Evolutionary conservation across 1,139 yeast genomes (phyloP).

Genomic region (Suhomyces chickasaworum): DNA sequence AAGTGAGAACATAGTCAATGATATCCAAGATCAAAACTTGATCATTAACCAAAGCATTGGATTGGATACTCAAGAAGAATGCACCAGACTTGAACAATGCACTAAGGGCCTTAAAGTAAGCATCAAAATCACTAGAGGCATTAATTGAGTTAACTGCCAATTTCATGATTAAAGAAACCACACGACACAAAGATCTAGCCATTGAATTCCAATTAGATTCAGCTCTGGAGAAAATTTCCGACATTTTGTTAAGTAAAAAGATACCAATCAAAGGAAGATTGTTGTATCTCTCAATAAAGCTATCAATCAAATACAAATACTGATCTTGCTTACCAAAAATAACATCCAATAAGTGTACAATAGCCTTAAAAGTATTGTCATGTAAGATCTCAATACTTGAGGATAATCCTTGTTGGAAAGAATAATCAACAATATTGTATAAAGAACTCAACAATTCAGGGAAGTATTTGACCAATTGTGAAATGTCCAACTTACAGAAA

Average conservation of each 20-base stretch:
- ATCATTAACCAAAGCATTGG: constrained; percentile 54
- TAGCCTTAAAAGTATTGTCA: constrained; percentile 52
- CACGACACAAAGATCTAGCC: constrained; percentile 65
- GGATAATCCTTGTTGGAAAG: constrained; percentile 26
- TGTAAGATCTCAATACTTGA: constrained; percentile 38
- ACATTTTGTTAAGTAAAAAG: constrained; percentile 48
- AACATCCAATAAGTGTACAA: constrained; percentile 61
- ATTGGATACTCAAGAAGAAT: constrained; percentile 49
- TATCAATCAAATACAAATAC: constrained; percentile 56
- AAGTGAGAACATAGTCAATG: constrained; percentile 54
- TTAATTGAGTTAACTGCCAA: constrained; percentile 36
- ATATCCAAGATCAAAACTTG: constrained; percentile 61
- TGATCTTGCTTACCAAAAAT: constrained; percentile 70
- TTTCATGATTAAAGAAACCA: constrained; percentile 53
- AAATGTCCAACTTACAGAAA: constrained; percentile 48
- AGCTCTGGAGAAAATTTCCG: constrained; percentile 51
- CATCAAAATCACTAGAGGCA: constrained; percentile 25
- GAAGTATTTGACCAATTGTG: constrained; percentile 55
- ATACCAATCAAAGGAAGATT: constrained; percentile 54
- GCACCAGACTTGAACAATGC: constrained; percentile 45
- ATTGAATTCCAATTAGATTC: constrained; percentile 60
- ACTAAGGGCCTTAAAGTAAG: constrained; percentile 34
- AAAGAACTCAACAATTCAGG: constrained; percentile 51
- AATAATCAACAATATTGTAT: constrained; percentile 40
- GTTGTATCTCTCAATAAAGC: constrained; percentile 39